phyloP scores from a whole-genome alignment of 2,329 filamentous ascomycete species.

The Tolypocladium capitatum region DNA sequence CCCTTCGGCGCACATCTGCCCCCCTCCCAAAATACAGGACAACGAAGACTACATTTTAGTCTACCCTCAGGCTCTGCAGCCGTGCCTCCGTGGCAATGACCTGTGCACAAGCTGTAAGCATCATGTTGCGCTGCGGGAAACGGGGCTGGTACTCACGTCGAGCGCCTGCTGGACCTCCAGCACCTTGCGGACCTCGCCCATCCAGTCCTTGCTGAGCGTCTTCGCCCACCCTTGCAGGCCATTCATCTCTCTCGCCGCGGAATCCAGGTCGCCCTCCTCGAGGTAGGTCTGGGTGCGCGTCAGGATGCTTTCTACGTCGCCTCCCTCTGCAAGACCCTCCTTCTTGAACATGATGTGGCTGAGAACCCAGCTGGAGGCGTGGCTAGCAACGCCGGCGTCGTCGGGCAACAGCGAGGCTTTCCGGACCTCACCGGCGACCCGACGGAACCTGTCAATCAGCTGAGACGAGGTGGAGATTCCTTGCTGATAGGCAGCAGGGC shows the following conservation, averaged over 20 bases:
- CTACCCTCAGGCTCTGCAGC: conserved; percentile 73
- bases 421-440: conserved; percentile 80
- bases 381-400: conserved; percentile 85
- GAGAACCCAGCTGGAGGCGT: conserved; percentile 78
- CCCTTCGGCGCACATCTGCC: conserved; percentile 14
- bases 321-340: conserved; percentile 65
- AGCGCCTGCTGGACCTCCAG: conserved; percentile 92
- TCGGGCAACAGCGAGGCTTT: conserved; percentile 89
- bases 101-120: conserved; percentile 26
- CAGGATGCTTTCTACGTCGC: conserved; percentile 89
- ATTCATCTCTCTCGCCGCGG: conserved; percentile 90
- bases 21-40: conserved; percentile 22
- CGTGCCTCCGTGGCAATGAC: conserved; percentile 84
- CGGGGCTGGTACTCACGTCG: conserved; percentile 52
- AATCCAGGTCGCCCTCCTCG: conserved; percentile 87
- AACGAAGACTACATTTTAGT: conserved; percentile 38
- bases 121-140: not conserved
- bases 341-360: conserved; percentile 97
- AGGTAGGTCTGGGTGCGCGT: conserved; percentile 79
- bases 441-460: conserved; percentile 89
- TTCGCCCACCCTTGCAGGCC: conserved; percentile 86
- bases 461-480: conserved; percentile 74
- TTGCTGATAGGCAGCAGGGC: conserved; percentile 83
- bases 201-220: conserved; percentile 87
- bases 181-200: conserved; percentile 79